Conservation (phyloP, 2,329 filamentous ascomycete genomes). For the Venturia asperata region DNA sequence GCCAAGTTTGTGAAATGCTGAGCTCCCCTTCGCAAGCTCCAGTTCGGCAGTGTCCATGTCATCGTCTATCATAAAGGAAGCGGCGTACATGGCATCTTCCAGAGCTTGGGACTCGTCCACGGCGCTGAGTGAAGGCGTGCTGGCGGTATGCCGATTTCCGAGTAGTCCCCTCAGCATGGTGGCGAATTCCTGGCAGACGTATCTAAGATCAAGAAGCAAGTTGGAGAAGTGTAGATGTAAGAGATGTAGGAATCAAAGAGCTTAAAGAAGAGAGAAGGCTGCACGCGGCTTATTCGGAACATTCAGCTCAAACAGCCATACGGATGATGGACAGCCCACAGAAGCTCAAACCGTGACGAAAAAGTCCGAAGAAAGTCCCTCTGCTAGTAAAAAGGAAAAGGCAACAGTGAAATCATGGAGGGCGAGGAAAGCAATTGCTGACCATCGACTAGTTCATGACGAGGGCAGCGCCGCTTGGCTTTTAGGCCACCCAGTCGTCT, state of each 20-base stretch:
- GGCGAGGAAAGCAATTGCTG: not conserved
- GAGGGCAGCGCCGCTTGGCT: not conserved
- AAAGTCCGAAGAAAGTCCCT: not conserved
- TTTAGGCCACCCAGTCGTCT: no score
- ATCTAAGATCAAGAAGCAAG: not conserved
- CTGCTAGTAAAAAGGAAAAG: not conserved
- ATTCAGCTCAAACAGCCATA: not conserved
- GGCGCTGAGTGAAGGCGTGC: conserved; percentile 50
- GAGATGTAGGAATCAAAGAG: not conserved
- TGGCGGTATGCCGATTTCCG: conserved; percentile 27
- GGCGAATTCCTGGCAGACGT: not conserved
- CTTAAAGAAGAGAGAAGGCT: not conserved
- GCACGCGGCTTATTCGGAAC: not conserved
- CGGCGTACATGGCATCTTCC: conserved; percentile 48
- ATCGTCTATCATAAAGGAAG: conserved; percentile 74
- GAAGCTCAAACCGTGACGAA: not conserved
- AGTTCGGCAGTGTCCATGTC: conserved; percentile 79
- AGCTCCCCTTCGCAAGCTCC: conserved; percentile 62
- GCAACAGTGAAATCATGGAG: not conserved
- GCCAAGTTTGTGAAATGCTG: conserved; percentile 83
- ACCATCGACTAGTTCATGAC: conserved; percentile 4
- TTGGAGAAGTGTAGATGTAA: not conserved
- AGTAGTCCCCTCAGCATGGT: conserved; percentile 16
- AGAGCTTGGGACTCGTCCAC: conserved; percentile 54
- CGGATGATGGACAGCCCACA: not conserved